Evolutionary conservation across 345 rosid species (phyloP).

Genomic region (Mercurialis annua): DNA sequence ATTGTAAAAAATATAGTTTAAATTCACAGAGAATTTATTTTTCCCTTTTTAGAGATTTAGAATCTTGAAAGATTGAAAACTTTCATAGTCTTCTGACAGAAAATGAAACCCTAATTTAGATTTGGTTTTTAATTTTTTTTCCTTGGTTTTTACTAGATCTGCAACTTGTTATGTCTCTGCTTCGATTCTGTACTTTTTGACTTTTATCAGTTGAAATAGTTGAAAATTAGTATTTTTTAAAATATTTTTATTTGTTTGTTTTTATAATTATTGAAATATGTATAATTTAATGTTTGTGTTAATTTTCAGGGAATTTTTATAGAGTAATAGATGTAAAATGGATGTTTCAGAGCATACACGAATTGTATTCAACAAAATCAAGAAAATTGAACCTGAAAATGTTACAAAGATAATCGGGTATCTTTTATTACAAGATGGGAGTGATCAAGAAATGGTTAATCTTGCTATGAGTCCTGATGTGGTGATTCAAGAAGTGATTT

Average conservation of each 20-base stretch:
- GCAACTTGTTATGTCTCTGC: constrained; percentile 16
- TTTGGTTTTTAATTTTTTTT: neutral
- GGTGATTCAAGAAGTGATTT: constrained; percentile 39
- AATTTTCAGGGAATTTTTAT: constrained; percentile 19
- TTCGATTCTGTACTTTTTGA: constrained; percentile 21
- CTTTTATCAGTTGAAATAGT: neutral
- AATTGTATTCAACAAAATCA: constrained; percentile 42
- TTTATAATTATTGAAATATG: neutral
- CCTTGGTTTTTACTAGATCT: constrained; percentile 16
- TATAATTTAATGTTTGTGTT: no score
- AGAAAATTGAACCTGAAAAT: constrained; percentile 50
- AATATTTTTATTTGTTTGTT: neutral
- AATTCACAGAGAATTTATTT: neutral
- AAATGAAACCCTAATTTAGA: constrained; percentile 2
- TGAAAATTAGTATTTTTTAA: neutral
- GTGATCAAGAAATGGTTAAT: constrained; percentile 44
- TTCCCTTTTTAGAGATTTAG: neutral
- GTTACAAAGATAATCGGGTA: constrained; percentile 50
- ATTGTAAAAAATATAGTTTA: neutral
- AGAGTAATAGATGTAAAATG: constrained; percentile 31
- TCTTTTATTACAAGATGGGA: constrained; percentile 39
- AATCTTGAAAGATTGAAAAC: neutral
- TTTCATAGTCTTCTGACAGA: constrained; percentile 10
- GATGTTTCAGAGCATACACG: constrained; percentile 44
- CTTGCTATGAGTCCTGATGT: constrained; percentile 46